Evolutionary conservation across 345 rosid genomes (phyloP).

Genomic region (Combretum micranthum): DNA sequence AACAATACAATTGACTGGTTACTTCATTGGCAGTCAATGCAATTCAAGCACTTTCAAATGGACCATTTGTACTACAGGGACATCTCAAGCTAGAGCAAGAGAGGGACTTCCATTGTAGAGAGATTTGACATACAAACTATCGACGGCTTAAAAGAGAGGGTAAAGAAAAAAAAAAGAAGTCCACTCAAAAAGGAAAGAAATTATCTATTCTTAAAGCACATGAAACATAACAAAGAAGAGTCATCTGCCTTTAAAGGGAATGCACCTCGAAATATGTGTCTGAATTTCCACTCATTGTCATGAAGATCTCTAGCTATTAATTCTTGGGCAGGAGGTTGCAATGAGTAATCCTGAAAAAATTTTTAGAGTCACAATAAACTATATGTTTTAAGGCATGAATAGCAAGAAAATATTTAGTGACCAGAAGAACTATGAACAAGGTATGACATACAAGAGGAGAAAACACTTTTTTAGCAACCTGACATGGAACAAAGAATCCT

Average conservation of each 20-base stretch:
- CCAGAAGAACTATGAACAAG: background rate
- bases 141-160: too few species aligned
- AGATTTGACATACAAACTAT: too few species aligned
- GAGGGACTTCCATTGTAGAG: too few species aligned
- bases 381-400: background rate
- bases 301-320: slow-evolving; percentile 45
- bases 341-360: slow-evolving; percentile 29
- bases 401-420: background rate
- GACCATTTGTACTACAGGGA: too few species aligned
- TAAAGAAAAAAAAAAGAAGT: too few species aligned
- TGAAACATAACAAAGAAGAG: too few species aligned
- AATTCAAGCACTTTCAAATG: too few species aligned
- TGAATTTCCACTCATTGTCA: slow-evolving; percentile 44
- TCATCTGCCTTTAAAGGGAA: background rate
- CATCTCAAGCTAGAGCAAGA: too few species aligned
- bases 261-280: slow-evolving; percentile 42
- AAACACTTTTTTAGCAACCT: slow-evolving; percentile 48
- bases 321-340: slow-evolving; percentile 40
- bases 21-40: too few species aligned
- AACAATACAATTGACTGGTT: too few species aligned
- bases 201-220: too few species aligned
- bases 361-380: background rate
- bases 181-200: too few species aligned
- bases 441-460: slow-evolving; percentile 40
- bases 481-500: slow-evolving; percentile 53